Percentiles rank a stretch among this genome's conserved stretches.
These are phyloP conservation scores for Saccharomycodes ludwigii DNA, from an alignment of 805 yeast genomes.

Conservation along the genomic window DNA sequence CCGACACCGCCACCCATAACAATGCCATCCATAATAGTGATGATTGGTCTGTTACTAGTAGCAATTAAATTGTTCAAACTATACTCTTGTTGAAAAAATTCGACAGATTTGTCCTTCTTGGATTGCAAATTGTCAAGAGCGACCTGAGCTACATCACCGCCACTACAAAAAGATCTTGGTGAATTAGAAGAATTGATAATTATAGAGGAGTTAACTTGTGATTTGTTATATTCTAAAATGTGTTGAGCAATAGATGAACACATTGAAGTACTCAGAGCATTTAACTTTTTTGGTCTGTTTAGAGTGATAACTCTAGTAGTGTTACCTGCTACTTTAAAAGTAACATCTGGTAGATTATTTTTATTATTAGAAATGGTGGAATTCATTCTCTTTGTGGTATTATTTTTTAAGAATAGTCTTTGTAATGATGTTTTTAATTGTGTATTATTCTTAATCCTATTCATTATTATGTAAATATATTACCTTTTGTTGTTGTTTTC, in stretches of 20 bases:
- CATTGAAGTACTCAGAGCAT: constrained; percentile 74
- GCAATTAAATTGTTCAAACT: constrained; percentile 67
- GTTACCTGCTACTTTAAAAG: constrained; percentile 30
- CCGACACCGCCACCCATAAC: constrained; percentile 99
- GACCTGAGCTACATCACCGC: constrained; percentile 86
- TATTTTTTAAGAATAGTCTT: too few relatives aligned
- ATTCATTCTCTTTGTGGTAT: too few relatives aligned
- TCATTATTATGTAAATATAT: too few relatives aligned
- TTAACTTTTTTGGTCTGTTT: constrained; percentile 73
- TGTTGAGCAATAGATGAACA: constrained; percentile 60
- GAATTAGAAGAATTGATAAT: constrained; percentile 20
- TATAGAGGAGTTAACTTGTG: constrained; percentile 40
- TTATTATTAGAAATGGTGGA: neutral
- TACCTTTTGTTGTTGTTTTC: too few relatives aligned
- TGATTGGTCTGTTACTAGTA: constrained; percentile 73
- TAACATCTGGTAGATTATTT: constrained; percentile 1
- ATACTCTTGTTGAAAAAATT: constrained; percentile 72
- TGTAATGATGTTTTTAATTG: too few relatives aligned
- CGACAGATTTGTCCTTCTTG: constrained; percentile 8
- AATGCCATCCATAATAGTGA: constrained; percentile 81
- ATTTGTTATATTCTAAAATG: constrained; percentile 62
- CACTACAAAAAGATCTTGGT: constrained; percentile 82
- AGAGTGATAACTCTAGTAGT: constrained; percentile 63
- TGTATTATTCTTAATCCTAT: too few relatives aligned
- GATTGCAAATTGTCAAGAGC: constrained; percentile 43